These are phyloP conservation scores for Lactarius indigo DNA, from an alignment of 768 basidiomycete genomes.

Conservation along the genomic window DNA sequence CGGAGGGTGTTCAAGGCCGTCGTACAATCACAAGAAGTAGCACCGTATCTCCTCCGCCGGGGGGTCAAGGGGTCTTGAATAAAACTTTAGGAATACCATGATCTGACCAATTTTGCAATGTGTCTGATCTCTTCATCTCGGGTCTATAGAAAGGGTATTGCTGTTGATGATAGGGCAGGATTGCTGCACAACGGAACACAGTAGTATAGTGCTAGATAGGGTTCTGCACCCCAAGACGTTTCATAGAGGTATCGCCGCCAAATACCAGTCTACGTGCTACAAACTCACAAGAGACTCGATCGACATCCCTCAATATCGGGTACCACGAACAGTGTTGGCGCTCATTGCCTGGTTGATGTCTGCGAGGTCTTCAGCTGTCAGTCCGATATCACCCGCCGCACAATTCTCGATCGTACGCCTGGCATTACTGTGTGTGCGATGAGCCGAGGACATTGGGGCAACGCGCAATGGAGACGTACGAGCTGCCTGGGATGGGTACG, in stretches of 20 bases:
- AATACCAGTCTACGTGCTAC: neutral
- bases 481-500: constrained; percentile 48
- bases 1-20: constrained; percentile 68
- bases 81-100: neutral
- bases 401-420: constrained; percentile 45
- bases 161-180: neutral
- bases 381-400: constrained; percentile 37
- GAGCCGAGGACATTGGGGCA: neutral
- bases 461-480: constrained; percentile 29
- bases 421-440: constrained; percentile 31
- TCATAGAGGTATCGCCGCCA: neutral
- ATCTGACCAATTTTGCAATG: neutral
- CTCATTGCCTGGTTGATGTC: constrained; percentile 39
- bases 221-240: neutral
- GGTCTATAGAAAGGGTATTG: neutral
- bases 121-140: neutral
- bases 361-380: constrained; percentile 36
- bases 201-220: neutral
- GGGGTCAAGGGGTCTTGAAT: constrained; percentile 3
- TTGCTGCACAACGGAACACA: neutral
- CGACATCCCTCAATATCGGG: constrained; percentile 15
- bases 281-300: constrained; percentile 4
- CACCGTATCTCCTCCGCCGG: constrained; percentile 50
- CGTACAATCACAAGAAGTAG: constrained; percentile 48
- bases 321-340: constrained; percentile 15